phyloP scores from a whole-genome alignment of 1,139 yeast species.

The Komagataea norvegica region DNA sequence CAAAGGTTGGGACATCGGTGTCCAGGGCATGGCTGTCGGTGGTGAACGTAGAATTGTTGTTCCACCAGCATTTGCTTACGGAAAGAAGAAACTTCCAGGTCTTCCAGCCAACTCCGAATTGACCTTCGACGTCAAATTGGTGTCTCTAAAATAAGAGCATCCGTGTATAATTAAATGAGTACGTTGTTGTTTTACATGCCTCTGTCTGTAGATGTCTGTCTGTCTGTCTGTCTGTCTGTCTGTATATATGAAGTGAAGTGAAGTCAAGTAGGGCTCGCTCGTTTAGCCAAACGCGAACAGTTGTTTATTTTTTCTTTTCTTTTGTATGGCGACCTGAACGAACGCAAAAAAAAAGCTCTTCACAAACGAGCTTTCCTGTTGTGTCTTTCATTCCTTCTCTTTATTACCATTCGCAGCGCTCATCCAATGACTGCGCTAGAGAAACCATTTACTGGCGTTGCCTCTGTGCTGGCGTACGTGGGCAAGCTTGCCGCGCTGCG shows the following conservation, averaged over 20 bases:
- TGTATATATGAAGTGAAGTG: neutral
- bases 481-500: conserved; percentile 71
- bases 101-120: conserved; percentile 96
- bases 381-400: too few species aligned
- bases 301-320: neutral
- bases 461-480: conserved; percentile 35
- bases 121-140: conserved; percentile 92
- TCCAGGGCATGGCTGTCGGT: conserved; percentile 97
- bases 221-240: too few species aligned
- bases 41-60: conserved; percentile 98
- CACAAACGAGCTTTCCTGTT: too few species aligned
- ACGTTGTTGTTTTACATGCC: too few species aligned
- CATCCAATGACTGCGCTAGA: conserved; percentile 13
- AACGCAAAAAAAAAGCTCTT: too few species aligned
- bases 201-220: too few species aligned
- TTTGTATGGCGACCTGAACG: too few species aligned
- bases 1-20: conserved; percentile 98
- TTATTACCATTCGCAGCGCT: neutral
- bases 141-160: conserved; percentile 83
- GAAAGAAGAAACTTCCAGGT: conserved; percentile 90
- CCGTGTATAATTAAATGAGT: too few species aligned
- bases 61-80: conserved; percentile 96
- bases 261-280: neutral
- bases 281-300: neutral
- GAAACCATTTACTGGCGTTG: conserved; percentile 21